Percentiles rank a stretch among this genome's conserved stretches.
Conservation (phyloP, 345 rosid genomes). For the Boechera retrofracta region DNA sequence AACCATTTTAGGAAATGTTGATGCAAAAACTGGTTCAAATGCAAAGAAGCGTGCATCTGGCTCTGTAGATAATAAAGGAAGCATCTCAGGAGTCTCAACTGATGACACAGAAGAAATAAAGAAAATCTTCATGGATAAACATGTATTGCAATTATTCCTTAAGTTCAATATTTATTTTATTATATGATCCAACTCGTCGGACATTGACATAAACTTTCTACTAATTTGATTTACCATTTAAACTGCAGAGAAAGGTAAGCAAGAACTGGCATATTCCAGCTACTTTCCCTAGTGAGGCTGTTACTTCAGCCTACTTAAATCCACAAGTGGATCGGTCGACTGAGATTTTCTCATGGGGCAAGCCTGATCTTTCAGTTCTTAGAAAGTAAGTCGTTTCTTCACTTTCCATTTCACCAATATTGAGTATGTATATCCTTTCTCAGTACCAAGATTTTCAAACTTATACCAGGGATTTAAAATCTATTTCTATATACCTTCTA, state of each 20-base stretch:
- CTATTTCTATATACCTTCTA: not conserved
- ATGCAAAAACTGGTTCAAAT: constrained; percentile 47
- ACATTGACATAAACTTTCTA: not conserved
- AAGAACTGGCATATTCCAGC: constrained; percentile 96
- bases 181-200: constrained; percentile 8
- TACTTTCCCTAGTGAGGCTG: constrained; percentile 89
- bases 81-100: constrained; percentile 39
- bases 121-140: constrained; percentile 84
- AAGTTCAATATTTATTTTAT: not conserved
- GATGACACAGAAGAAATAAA: constrained; percentile 52
- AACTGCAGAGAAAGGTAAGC: constrained; percentile 89
- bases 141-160: constrained; percentile 54
- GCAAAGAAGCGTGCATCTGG: constrained; percentile 54
- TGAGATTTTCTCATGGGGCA: constrained; percentile 93
- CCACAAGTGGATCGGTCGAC: constrained; percentile 97
- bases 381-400: constrained; percentile 58
- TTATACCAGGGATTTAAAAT: not conserved
- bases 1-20: constrained; percentile 70
- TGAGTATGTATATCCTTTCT: constrained; percentile 10
- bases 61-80: constrained; percentile 40
- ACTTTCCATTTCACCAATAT: not conserved
- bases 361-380: constrained; percentile 82
- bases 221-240: constrained; percentile 18
- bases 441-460: constrained; percentile 4
- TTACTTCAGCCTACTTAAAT: constrained; percentile 71